Conservation (phyloP, 192 early-diverging fungal genomes). For the Backusella tuberculispora region DNA sequence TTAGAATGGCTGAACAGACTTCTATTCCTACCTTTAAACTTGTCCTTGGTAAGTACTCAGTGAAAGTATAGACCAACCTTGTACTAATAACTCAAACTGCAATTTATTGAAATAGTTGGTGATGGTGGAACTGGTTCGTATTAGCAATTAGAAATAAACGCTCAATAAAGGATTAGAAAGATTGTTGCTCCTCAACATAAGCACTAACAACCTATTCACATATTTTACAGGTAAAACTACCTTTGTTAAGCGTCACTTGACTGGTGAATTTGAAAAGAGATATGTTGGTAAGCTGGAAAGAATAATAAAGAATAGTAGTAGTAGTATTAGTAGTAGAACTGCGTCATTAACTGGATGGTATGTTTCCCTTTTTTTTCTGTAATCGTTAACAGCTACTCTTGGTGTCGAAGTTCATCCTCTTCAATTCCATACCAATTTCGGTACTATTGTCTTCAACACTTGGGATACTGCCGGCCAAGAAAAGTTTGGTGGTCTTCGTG, state of each 20-base stretch:
- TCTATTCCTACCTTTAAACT: slow-evolving; percentile 82
- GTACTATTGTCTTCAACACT: slow-evolving; percentile 96
- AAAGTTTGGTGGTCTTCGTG: slow-evolving; percentile 99
- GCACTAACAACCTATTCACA: no score
- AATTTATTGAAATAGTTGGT: slow-evolving; percentile 68
- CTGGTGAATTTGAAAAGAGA: slow-evolving; percentile 99
- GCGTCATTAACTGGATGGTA: no score
- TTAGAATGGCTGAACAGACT: slow-evolving; percentile 38
- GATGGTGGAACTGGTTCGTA: slow-evolving; percentile 89
- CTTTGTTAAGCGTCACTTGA: slow-evolving; percentile 99
- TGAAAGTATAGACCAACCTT: neutral
- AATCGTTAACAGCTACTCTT: slow-evolving; percentile 80
- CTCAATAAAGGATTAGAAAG: no score
- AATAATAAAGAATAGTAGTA: no score
- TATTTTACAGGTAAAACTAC: slow-evolving; percentile 94
- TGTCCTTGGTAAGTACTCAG: slow-evolving; percentile 70
- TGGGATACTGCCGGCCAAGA: slow-evolving; percentile 99
- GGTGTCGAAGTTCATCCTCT: slow-evolving; percentile 99
- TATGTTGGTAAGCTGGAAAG: slow-evolving; percentile 75
- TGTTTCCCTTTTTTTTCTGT: no score
- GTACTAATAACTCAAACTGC: neutral
- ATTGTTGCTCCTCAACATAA: no score
- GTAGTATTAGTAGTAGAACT: no score
- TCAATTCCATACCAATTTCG: slow-evolving; percentile 97
- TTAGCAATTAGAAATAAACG: no score